These are phyloP conservation scores for Chaetomiaceae sp. DNA, from an alignment of 2,329 filamentous ascomycete species.

Conservation along the genomic window DNA sequence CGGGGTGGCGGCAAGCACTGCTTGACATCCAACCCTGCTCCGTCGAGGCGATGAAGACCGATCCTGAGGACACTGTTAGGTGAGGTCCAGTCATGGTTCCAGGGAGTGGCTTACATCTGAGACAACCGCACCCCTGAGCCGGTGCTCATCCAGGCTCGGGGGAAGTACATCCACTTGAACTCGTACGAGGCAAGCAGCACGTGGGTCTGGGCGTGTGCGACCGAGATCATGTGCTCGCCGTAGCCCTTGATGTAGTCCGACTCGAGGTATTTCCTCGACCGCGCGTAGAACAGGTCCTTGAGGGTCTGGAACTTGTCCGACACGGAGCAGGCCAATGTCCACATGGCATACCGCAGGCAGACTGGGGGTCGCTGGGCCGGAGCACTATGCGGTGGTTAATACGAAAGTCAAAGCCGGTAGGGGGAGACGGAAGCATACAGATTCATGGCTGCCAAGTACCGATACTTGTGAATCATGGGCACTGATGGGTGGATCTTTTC, in stretches of 20 bases:
- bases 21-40: conserved; percentile 80
- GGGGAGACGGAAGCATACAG: conserved; percentile 46
- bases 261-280: conserved; percentile 86
- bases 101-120: conserved; percentile 61
- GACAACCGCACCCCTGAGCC: conserved; percentile 75
- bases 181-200: conserved; percentile 76
- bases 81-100: not conserved
- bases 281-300: conserved; percentile 84
- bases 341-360: conserved; percentile 88
- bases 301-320: conserved; percentile 75
- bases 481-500: conserved; percentile 81
- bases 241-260: conserved; percentile 87
- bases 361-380: conserved; percentile 81
- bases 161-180: conserved; percentile 97
- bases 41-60: conserved; percentile 83
- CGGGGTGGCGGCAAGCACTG: conserved; percentile 80
- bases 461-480: conserved; percentile 84
- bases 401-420: not conserved
- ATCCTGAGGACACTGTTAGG: conserved; percentile 61
- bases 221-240: conserved; percentile 80
- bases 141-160: conserved; percentile 88
- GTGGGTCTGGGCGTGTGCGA: conserved; percentile 84
- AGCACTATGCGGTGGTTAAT: conserved; percentile 43
- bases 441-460: conserved; percentile 85
- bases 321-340: conserved; percentile 85